phyloP scores from a whole-genome alignment of 805 yeast genomes.

The Nakazawaea populi region DNA sequence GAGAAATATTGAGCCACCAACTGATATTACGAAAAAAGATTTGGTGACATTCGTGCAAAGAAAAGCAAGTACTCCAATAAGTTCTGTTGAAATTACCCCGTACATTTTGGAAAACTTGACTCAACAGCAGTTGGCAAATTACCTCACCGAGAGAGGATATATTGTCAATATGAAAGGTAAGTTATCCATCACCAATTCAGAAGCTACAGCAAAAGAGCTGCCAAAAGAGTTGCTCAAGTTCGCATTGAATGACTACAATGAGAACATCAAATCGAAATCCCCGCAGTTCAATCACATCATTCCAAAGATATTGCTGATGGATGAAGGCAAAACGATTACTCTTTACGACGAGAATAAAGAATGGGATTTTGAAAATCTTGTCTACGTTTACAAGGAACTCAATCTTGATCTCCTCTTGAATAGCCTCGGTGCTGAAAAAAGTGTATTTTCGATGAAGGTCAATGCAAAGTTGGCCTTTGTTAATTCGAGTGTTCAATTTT shows the following conservation, averaged over 20 bases:
- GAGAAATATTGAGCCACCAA: constrained; percentile 4
- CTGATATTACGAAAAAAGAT: background rate
- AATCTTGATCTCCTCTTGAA: background rate
- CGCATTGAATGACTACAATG: background rate
- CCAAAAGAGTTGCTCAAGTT: background rate
- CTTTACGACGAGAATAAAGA: background rate
- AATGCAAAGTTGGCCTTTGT: background rate
- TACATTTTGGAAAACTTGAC: constrained; percentile 6
- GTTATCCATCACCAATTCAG: background rate
- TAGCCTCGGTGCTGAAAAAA: background rate
- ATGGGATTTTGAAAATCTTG: background rate
- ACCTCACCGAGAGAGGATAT: constrained; percentile 1
- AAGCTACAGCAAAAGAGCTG: background rate
- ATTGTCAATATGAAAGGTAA: background rate
- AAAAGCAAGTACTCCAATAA: constrained; percentile 1
- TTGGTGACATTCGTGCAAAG: background rate
- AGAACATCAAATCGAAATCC: background rate
- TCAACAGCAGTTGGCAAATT: constrained; percentile 2
- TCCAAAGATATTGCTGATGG: constrained; percentile 1
- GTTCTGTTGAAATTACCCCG: constrained; percentile 1
- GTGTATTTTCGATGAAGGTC: background rate
- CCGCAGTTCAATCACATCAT: background rate
- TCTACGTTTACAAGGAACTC: background rate
- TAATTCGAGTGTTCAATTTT: background rate
- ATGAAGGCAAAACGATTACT: background rate